These are phyloP conservation scores for Wallacemonas sp. DNA, from an alignment of 208 protist genomes.

Conservation along the genomic window DNA sequence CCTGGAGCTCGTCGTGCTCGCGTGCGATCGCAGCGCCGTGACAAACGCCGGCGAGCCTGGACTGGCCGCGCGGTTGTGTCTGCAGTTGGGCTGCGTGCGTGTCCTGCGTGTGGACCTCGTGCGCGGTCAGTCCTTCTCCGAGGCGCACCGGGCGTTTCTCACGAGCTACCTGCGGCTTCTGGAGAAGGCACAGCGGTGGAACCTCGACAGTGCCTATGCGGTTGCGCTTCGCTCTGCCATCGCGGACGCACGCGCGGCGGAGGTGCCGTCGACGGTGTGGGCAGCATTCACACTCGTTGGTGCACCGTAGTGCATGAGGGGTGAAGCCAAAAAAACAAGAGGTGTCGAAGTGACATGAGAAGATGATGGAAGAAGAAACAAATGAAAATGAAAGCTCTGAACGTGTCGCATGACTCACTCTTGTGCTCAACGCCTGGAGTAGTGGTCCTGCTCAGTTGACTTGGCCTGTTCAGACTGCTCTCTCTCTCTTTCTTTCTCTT, in stretches of 20 bases:
- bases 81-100: slow-evolving; percentile 57
- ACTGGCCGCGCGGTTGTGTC: slow-evolving; percentile 54
- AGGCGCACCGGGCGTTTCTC: slow-evolving; percentile 61
- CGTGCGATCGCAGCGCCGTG: slow-evolving; percentile 37
- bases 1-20: slow-evolving; percentile 63
- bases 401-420: no score
- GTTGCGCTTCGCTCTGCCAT: slow-evolving; percentile 77
- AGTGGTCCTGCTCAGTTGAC: no score
- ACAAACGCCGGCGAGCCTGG: slow-evolving; percentile 44
- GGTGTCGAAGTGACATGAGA: no score
- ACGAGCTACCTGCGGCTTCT: slow-evolving; percentile 51
- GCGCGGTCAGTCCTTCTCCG: slow-evolving; percentile 33
- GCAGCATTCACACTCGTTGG: slow-evolving; percentile 76
- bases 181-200: slow-evolving; percentile 37
- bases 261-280: slow-evolving; percentile 57
- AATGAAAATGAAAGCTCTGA: no score
- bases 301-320: slow-evolving; percentile 37
- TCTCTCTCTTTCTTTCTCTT: no score
- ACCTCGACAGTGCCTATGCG: slow-evolving; percentile 61
- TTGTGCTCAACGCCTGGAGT: no score
- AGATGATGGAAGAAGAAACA: no score
- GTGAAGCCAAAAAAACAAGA: slow-evolving; percentile 5
- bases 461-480: no score
- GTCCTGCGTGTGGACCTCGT: slow-evolving; percentile 75
- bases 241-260: slow-evolving; percentile 24